A percentile compares a stretch with the other conserved stretches of the same genome.
Evolutionary conservation across 192 early-diverging fungal genomes (phyloP).

Genomic region (Mortierella hygrophila): DNA sequence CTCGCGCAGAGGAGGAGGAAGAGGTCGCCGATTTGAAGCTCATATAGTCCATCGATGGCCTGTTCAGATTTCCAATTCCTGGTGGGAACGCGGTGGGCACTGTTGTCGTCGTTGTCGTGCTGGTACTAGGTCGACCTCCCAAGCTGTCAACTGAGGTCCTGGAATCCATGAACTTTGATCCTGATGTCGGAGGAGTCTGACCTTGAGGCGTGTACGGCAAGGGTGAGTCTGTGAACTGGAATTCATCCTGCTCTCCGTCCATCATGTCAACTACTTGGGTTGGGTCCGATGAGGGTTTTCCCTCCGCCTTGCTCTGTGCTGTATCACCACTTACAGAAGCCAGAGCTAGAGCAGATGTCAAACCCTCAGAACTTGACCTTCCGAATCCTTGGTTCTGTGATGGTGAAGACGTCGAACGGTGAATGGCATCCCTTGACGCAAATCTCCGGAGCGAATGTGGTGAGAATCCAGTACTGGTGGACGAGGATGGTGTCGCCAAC

Average conservation of each 20-base stretch:
- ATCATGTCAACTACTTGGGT: neutral
- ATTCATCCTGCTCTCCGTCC: neutral
- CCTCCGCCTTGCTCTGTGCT: neutral
- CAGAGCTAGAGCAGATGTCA: neutral
- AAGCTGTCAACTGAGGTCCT: constrained; percentile 13
- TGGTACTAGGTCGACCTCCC: neutral
- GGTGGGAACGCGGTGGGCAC: neutral
- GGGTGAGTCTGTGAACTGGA: constrained; percentile 29
- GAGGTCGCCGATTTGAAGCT: constrained; percentile 21
- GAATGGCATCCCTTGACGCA: constrained; percentile 11
- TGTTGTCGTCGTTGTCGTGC: neutral
- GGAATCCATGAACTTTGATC: neutral
- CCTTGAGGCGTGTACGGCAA: constrained; percentile 21
- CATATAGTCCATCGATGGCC: constrained; percentile 22
- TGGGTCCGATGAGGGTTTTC: neutral
- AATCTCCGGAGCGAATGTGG: neutral
- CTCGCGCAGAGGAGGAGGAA: neutral
- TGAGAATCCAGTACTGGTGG: neutral
- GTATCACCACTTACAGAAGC: neutral
- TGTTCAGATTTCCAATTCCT: neutral
- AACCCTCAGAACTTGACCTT: neutral
- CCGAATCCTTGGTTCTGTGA: neutral
- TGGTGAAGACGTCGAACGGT: neutral
- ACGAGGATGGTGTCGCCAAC: neutral
- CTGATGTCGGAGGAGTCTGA: neutral